Conservation (phyloP, 306 rosid species). For the Canavalia gladiata region DNA sequence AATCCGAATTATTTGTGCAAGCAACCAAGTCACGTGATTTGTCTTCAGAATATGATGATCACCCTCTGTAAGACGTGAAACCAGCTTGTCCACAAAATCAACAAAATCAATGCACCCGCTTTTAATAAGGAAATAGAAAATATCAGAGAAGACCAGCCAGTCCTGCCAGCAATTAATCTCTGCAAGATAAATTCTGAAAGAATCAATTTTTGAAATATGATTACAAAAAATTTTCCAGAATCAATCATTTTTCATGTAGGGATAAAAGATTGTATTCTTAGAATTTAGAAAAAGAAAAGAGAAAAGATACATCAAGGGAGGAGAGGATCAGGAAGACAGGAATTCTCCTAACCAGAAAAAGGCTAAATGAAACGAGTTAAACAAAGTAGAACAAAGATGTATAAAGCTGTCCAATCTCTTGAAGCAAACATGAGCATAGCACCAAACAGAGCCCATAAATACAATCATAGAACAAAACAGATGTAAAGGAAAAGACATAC, state of each 20-base stretch:
- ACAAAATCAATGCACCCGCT: conserved; percentile 96
- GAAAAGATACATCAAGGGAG: conserved; percentile 24
- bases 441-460: conserved; percentile 34
- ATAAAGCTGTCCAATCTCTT: conserved; percentile 27
- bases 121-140: conserved; percentile 87
- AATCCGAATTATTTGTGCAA: conserved; percentile 89
- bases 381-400: conserved; percentile 14
- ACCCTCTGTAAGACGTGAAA: conserved; percentile 83
- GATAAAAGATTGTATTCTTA: conserved; percentile 13
- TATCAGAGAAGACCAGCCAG: conserved; percentile 96
- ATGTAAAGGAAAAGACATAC: not conserved
- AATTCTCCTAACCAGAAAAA: conserved; percentile 23
- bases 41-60: conserved; percentile 85
- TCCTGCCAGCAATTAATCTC: conserved; percentile 99
- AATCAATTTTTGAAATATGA: conserved; percentile 46
- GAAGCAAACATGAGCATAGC: conserved; percentile 33
- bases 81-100: conserved; percentile 95
- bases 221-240: conserved; percentile 21
- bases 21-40: conserved; percentile 96
- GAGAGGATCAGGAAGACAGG: conserved; percentile 22
- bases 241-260: conserved; percentile 16
- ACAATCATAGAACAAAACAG: not conserved
- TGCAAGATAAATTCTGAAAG: conserved; percentile 64
- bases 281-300: conserved; percentile 19
- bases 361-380: conserved; percentile 17